Evolutionary conservation across 176 grass and related monocot genomes (phyloP).

Genomic region (Poa annua): DNA sequence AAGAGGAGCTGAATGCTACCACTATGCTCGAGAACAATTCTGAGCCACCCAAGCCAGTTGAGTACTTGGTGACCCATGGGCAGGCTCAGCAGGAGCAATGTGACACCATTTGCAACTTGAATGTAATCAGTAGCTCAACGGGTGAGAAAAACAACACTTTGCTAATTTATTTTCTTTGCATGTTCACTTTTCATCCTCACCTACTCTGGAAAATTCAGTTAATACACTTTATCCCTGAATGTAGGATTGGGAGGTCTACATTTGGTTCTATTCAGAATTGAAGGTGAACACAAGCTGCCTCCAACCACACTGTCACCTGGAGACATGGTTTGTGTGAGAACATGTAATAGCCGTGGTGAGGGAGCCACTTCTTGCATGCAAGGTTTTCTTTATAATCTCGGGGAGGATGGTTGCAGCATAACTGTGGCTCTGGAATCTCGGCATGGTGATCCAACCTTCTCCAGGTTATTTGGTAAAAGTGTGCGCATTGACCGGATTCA

Average conservation of each 20-base stretch:
- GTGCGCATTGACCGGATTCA: constrained; percentile 90
- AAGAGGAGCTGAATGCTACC: constrained; percentile 83
- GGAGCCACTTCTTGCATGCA: constrained; percentile 89
- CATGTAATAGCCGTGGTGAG: constrained; percentile 74
- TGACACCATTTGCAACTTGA: constrained; percentile 95
- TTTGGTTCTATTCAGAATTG: constrained; percentile 89
- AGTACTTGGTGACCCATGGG: constrained; percentile 91
- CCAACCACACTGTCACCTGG: constrained; percentile 88
- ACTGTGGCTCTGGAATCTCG: constrained; percentile 86
- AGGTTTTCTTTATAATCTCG: constrained; percentile 89
- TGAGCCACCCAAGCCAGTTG: constrained; percentile 60
- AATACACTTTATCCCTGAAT: constrained; percentile 1
- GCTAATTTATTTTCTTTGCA: constrained; percentile 17
- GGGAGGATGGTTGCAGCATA: constrained; percentile 92
- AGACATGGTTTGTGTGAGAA: constrained; percentile 93
- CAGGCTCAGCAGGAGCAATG: constrained; percentile 89
- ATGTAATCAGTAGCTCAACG: constrained; percentile 80
- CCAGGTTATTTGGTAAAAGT: constrained; percentile 88
- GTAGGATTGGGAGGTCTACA: constrained; percentile 86
- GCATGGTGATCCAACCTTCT: constrained; percentile 93
- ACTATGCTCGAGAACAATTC: constrained; percentile 61
- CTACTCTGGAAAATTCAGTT: not conserved
- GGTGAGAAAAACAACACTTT: constrained; percentile 55
- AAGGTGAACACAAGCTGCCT: constrained; percentile 87
- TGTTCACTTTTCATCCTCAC: not conserved